A percentile compares a stretch with the other conserved stretches of the same genome.
These are phyloP conservation scores for Trichoderma erinaceum DNA, from an alignment of 495 filamentous ascomycete species.

Conservation along the genomic window DNA sequence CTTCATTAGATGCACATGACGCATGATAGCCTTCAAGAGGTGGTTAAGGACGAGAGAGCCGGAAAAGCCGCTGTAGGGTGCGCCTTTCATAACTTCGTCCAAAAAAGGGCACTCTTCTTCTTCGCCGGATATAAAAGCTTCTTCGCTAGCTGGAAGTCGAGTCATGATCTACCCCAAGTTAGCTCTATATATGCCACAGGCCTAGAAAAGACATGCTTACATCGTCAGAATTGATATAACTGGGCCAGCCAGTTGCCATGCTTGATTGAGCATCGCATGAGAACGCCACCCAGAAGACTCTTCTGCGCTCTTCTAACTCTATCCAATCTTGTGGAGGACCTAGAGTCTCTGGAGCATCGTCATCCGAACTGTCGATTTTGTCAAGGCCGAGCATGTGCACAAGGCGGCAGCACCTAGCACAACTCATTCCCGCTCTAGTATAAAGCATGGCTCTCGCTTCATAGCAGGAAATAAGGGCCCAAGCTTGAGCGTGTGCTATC, in stretches of 20 bases:
- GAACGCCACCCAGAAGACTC: constrained; percentile 49
- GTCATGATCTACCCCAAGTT: constrained; percentile 33
- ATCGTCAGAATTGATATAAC: constrained; percentile 35
- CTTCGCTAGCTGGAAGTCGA: constrained; percentile 38
- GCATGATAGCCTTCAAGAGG: constrained; percentile 36
- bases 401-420: constrained; percentile 35
- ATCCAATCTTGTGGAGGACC: constrained; percentile 36
- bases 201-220: constrained; percentile 21
- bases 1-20: constrained; percentile 36
- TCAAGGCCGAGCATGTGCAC: constrained; percentile 44
- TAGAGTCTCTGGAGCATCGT: constrained; percentile 32
- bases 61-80: constrained; percentile 35
- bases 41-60: constrained; percentile 34
- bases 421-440: constrained; percentile 42
- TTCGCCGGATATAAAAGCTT: constrained; percentile 32
- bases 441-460: constrained; percentile 39
- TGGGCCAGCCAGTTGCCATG: constrained; percentile 44
- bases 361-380: constrained; percentile 35
- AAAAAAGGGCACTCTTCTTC: constrained; percentile 31
- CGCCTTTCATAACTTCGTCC: constrained; percentile 33
- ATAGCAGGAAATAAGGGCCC: constrained; percentile 35
- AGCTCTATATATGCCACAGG: background rate
- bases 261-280: constrained; percentile 43
- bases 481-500: constrained; percentile 41
- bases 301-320: constrained; percentile 47